Conservation (phyloP, 495 filamentous ascomycete species). For the Neurospora terricola region DNA sequence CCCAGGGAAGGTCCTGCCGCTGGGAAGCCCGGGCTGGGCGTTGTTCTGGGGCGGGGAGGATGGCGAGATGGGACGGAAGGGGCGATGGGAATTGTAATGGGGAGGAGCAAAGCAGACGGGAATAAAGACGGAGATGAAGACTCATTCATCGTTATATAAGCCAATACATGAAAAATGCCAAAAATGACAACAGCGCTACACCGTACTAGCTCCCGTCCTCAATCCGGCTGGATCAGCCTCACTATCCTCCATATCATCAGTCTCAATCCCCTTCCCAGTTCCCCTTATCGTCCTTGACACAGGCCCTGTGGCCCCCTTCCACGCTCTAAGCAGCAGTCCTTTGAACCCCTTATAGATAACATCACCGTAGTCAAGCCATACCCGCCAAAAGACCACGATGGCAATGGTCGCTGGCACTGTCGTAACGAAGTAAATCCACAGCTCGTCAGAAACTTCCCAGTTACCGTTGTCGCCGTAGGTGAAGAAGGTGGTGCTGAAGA, state of each 20-base stretch:
- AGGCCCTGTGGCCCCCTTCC: background rate
- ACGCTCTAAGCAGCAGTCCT: background rate
- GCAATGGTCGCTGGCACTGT: constrained; percentile 12
- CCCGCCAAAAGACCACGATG: constrained; percentile 8
- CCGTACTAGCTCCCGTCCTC: background rate
- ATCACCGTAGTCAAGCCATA: constrained; percentile 11
- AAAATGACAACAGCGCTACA: background rate
- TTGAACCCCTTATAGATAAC: background rate
- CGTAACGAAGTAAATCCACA: constrained; percentile 14
- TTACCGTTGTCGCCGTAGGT: constrained; percentile 5
- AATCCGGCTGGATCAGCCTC: background rate
- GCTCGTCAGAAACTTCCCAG: constrained; percentile 9
- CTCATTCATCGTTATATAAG: background rate
- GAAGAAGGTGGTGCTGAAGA: constrained; percentile 21
- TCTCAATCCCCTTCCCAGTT: background rate
- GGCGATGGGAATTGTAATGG: background rate
- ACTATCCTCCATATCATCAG: background rate
- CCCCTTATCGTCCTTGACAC: background rate
- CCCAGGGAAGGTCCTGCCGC: background rate
- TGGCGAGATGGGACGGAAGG: background rate
- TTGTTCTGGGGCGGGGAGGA: background rate
- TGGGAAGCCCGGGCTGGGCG: background rate
- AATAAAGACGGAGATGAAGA: background rate
- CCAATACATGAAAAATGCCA: background rate
- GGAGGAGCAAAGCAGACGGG: background rate